phyloP scores from a whole-genome alignment of 495 filamentous ascomycete genomes.

The Parathielavia appendiculata region DNA sequence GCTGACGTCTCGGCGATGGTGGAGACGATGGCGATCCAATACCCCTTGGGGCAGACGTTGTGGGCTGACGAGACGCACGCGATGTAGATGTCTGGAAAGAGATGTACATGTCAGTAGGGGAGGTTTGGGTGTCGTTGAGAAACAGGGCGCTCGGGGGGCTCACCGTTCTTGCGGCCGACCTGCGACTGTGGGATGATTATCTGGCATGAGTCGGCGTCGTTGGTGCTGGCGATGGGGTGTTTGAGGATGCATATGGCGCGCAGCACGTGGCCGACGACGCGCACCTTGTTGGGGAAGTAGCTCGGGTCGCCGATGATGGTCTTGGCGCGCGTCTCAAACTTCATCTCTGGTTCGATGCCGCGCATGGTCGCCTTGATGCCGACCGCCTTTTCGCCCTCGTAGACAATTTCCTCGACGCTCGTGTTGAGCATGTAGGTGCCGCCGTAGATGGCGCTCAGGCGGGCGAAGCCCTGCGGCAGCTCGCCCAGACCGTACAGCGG shows the following conservation, averaged over 20 bases:
- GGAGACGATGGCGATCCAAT: constrained; percentile 97
- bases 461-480: constrained; percentile 96
- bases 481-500: constrained; percentile 96
- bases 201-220: constrained; percentile 85
- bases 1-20: constrained; percentile 88
- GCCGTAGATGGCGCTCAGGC: constrained; percentile 94
- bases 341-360: constrained; percentile 77
- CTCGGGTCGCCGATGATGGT: constrained; percentile 95
- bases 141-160: constrained; percentile 16
- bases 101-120: neutral
- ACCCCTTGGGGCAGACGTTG: constrained; percentile 98
- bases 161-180: constrained; percentile 90
- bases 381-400: constrained; percentile 71
- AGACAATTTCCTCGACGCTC: constrained; percentile 79
- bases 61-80: constrained; percentile 92
- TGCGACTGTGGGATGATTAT: constrained; percentile 97
- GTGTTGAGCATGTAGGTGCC: constrained; percentile 99
- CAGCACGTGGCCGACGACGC: constrained; percentile 79
- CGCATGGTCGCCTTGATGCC: constrained; percentile 98
- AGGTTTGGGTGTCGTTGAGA: neutral
- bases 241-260: constrained; percentile 97
- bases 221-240: constrained; percentile 83
- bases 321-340: constrained; percentile 91
- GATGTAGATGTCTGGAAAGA: constrained; percentile 82
- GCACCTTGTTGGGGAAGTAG: constrained; percentile 88